A percentile compares a stretch with the other conserved stretches of the same genome.
phyloP scores from a whole-genome alignment of 495 filamentous ascomycete genomes.

The Durotheca rogersii region DNA sequence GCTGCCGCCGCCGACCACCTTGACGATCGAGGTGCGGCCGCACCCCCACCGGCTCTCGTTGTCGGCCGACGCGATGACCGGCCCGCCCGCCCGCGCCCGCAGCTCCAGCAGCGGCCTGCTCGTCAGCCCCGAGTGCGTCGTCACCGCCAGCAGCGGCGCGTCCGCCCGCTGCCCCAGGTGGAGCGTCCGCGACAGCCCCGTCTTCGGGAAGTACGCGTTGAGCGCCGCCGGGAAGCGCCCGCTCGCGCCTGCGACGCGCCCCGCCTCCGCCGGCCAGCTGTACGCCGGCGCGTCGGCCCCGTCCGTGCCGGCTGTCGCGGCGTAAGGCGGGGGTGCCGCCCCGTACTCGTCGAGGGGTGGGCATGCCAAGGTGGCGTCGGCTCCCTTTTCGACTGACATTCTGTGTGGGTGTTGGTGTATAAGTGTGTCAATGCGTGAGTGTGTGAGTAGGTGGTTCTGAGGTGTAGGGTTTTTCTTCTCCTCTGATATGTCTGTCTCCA shows the following conservation, averaged over 20 bases:
- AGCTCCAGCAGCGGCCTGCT: conserved; percentile 27
- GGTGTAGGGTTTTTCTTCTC: too few species aligned
- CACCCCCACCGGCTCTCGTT: conserved; percentile 12
- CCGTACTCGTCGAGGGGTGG: neutral
- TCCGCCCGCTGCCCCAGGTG: conserved; percentile 27
- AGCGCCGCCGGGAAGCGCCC: conserved; percentile 23
- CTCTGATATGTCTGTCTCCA: too few species aligned
- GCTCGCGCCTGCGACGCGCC: conserved; percentile 7
- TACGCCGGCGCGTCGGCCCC: neutral
- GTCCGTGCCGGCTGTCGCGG: conserved; percentile 5
- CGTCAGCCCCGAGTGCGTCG: conserved; percentile 13
- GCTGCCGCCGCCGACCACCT: conserved; percentile 7
- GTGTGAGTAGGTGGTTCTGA: too few species aligned
- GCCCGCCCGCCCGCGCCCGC: conserved; percentile 15
- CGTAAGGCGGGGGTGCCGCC: neutral
- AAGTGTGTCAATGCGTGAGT: too few species aligned
- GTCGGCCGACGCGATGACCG: conserved; percentile 26
- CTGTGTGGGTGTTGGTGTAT: too few species aligned
- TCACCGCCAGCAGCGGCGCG: conserved; percentile 21
- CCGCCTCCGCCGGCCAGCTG: neutral
- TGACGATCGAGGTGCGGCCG: conserved; percentile 12
- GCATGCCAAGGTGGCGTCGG: neutral
- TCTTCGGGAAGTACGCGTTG: conserved; percentile 26
- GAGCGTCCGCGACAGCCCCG: conserved; percentile 9
- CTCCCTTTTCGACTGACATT: neutral